These are phyloP conservation scores for Naematelia encephala DNA, from an alignment of 768 basidiomycete genomes.

Conservation along the genomic window DNA sequence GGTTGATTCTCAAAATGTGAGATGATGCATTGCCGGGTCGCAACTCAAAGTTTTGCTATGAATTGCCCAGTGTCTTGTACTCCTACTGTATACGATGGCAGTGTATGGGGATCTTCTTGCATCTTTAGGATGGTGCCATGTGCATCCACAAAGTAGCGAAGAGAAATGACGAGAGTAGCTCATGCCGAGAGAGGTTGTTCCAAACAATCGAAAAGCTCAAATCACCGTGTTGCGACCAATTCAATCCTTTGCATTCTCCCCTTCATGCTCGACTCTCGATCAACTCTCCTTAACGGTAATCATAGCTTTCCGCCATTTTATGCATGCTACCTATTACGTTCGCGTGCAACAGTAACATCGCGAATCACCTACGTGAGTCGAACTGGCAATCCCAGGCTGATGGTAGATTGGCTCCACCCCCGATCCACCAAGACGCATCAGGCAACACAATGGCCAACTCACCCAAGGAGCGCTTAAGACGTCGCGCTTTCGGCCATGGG, in stretches of 20 bases:
- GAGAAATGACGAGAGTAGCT: too few species aligned
- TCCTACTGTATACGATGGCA: too few species aligned
- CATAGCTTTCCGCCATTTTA: slow-evolving; percentile 61
- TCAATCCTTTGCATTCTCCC: not conserved
- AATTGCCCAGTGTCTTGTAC: too few species aligned
- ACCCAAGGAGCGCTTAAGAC: slow-evolving; percentile 70
- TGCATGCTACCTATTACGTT: slow-evolving; percentile 77
- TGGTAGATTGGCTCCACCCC: slow-evolving; percentile 52
- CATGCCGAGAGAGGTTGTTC: too few species aligned
- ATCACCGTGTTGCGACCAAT: too few species aligned
- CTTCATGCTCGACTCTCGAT: slow-evolving; percentile 6
- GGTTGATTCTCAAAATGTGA: too few species aligned
- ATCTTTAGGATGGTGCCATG: too few species aligned
- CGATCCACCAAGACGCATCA: slow-evolving; percentile 51
- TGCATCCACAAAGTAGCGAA: too few species aligned
- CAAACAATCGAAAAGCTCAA: too few species aligned
- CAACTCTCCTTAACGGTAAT: slow-evolving; percentile 43
- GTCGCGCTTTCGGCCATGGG: slow-evolving; percentile 57
- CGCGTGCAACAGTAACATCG: slow-evolving; percentile 58
- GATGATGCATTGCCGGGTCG: too few species aligned
- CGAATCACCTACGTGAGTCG: slow-evolving; percentile 62
- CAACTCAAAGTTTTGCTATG: too few species aligned
- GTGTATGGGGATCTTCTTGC: too few species aligned
- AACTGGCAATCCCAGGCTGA: not conserved
- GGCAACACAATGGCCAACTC: slow-evolving; percentile 79